phyloP scores from a whole-genome alignment of 441 rosid genomes.

The Populus hybrid region DNA sequence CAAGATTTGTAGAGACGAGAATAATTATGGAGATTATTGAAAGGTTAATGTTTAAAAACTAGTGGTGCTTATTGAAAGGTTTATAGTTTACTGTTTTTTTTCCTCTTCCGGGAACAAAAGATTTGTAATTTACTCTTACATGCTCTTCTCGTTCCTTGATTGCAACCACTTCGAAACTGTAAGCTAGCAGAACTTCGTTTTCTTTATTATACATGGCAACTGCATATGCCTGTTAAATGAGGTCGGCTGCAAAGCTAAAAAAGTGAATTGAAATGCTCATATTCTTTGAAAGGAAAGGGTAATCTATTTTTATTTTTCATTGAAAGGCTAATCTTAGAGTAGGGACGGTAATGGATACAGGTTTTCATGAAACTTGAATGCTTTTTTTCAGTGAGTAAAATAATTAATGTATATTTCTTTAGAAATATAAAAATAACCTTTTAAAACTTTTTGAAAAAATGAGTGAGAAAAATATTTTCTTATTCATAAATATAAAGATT shows the following conservation, averaged over 20 bases:
- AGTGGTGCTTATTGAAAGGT: constrained; percentile 4
- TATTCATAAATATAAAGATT: no score
- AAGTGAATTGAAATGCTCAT: no score
- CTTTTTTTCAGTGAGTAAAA: no score
- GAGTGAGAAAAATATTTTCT: neutral
- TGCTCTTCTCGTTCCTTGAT: constrained; percentile 20
- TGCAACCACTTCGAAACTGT: constrained; percentile 26
- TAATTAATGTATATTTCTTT: no score
- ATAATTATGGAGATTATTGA: neutral
- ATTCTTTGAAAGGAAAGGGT: no score
- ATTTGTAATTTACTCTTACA: neutral
- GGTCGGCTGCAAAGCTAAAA: no score
- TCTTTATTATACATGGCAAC: neutral
- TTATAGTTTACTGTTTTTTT: neutral
- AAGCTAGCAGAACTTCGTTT: neutral
- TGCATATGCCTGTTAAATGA: neutral
- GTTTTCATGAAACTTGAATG: neutral
- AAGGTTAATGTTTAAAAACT: neutral
- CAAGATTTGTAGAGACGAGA: neutral
- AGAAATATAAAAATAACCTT: neutral
- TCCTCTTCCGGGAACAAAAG: no score
- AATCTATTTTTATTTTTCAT: no score
- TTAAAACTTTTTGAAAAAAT: no score
- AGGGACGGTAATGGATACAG: no score
- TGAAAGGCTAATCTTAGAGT: no score